Evolutionary conservation across 2,329 filamentous ascomycete species (phyloP), one percentile per base, ranked within the genome.

Genomic region (Cercospora brassicicola): DNA sequence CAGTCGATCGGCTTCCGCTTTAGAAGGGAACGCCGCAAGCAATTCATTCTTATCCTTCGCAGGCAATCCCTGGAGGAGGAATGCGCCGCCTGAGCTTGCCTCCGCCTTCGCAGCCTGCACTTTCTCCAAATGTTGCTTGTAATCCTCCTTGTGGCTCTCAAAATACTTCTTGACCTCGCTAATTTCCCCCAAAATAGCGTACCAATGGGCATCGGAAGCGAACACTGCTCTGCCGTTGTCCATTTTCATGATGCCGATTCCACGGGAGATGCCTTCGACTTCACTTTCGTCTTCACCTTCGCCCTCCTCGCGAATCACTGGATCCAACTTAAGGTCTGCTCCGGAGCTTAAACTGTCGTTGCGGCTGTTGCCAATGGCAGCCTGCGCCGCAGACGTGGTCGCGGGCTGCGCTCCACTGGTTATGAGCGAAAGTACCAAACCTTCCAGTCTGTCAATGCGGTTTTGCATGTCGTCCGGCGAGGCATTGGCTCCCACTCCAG

Each of bases 401-500:
- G 87, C 87, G 57, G 85, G 84, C 64, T 87, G 85, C 72, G 87
- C 84, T n/a, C 85, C 86, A 66, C 92, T 94, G 77, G 94, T 94
- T 94, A 98, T 97, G 77, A 98, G 81, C 30, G 93, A 96, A 72
- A 98, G 82, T 69, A 98, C 94, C 79, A 98, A 83, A 74, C 92
- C 91, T 85, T 98, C 94, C 73, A 98, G 85, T 75, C 94, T 89
- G 83, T 98, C 94, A 82, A 98, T 98, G 79, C 95, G 91, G 78
- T 96, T 96, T 83, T 98, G 94, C 94, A 98, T 97, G 81, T 97
- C 94, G 85, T 97, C 94, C 60, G 94, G 93, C 74, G 86, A 84
- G 66, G 86, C 84, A 56, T 75, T 78, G 2, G 75, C 62, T 20
- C 72, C 72, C 23, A 63, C 66, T 18, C 64, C 69, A 59, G 67